Evolutionary conservation across 208 protist species (phyloP).

Genomic region (Endotrypanum monterogeii): DNA sequence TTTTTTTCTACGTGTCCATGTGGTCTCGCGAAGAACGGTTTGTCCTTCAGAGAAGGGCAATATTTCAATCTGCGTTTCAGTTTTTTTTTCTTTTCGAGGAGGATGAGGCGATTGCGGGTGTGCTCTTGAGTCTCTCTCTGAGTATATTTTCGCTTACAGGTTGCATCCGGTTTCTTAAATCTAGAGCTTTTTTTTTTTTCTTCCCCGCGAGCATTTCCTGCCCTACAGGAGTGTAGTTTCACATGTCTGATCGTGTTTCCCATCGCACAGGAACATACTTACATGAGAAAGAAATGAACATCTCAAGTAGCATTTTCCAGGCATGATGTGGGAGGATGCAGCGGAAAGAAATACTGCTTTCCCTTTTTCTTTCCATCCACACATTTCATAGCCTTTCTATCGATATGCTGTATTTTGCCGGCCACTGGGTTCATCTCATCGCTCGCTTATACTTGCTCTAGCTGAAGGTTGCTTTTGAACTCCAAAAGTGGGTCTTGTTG

Average conservation of each 20-base stretch:
- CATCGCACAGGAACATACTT: not conserved
- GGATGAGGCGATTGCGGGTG: not conserved
- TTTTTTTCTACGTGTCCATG: not conserved
- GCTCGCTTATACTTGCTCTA: conserved; percentile 20
- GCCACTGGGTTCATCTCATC: not conserved
- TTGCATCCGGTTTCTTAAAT: not conserved
- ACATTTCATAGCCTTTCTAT: not conserved
- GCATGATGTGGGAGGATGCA: not conserved
- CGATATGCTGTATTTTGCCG: not conserved
- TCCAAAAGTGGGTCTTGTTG: not conserved
- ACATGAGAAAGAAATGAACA: not conserved
- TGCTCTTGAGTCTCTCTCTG: not conserved
- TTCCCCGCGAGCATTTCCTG: not conserved
- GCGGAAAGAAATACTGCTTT: conserved; percentile 6
- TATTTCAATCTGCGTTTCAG: not conserved
- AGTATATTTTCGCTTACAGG: not conserved
- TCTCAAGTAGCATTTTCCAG: not conserved
- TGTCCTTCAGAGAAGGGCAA: not conserved
- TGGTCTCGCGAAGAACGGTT: not conserved
- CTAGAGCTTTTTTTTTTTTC: not conserved
- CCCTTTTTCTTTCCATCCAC: conserved; percentile 15
- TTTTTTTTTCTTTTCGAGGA: not conserved
- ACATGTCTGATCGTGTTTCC: not conserved
- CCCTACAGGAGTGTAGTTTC: not conserved
- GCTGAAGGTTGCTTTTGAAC: not conserved